Base-by-base conservation (phyloP, 345 rosid species). In the Diplotaxis tenuifolia region DNA sequence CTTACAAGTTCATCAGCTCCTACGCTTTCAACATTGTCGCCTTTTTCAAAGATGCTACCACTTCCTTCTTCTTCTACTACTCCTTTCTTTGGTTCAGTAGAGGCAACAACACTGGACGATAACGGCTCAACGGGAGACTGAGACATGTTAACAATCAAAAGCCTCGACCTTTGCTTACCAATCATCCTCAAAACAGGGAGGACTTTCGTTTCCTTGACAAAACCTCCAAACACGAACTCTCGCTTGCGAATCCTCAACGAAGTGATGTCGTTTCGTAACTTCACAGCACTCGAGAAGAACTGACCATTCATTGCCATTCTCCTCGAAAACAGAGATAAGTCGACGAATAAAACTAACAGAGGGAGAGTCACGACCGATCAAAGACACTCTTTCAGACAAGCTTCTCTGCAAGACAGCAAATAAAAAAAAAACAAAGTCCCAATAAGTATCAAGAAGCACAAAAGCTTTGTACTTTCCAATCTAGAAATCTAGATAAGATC, bases 251-350 rank as follows among this genome's bases (percentile, higher is more conserved):
- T 18, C 74, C 77, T 60, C 31, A 67, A 25, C 56, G 72, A 50
- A 72, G 63, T 59, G 20, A 71, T 58, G 9, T 77, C 82, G 25
- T 80, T 77, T 66, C 74, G 62, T 32, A 70, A 31, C 60, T 70
- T 75, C 53, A 65, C 75, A 36, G 73, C 70, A 70, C 75, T 68
- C 2, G 76, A 72, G 29, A 75, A 72, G 29, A 75, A 72, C 10
- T 84, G 79, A 16, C 73, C 70, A 62, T 64, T 76, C 77, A 75
- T 78, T 16, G 85, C 85, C 91, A 87, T 89, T 25, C 18, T 56
- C 42, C 21, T 60, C 55, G n/a, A 50, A 0, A 72, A 47, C 52
- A 25, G 5, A 15, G 78, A 18, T 15, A 73, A 65, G 75, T 83
- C 84, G 81, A 76, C 85, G 67, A 78, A 77, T 67, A 11, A 20